These are phyloP conservation scores for Epichloe gansuensis DNA, from an alignment of 2,329 filamentous ascomycete genomes.

Conservation along the genomic window DNA sequence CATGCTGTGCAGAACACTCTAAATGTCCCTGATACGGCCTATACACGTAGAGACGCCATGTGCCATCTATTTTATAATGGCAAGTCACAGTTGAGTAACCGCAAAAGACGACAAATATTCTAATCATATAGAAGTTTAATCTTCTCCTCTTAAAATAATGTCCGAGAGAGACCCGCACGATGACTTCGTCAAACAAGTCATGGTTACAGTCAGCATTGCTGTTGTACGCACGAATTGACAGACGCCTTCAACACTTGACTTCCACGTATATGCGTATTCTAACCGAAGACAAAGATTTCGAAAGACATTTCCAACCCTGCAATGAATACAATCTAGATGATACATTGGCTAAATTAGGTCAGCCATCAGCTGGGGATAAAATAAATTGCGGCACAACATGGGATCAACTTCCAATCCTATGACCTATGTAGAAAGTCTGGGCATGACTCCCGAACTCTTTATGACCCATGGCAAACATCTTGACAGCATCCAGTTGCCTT, in stretches of 20 bases:
- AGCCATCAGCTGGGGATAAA: neutral
- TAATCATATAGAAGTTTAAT: slow-evolving; percentile 20
- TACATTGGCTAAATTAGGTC: neutral
- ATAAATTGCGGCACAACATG: neutral
- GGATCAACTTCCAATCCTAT: neutral
- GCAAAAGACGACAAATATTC: slow-evolving; percentile 13
- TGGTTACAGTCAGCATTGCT: slow-evolving; percentile 19
- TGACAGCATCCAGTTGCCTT: slow-evolving; percentile 8
- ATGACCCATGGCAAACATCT: slow-evolving; percentile 9
- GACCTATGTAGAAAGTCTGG: slow-evolving; percentile 6
- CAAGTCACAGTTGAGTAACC: slow-evolving; percentile 18
- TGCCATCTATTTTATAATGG: slow-evolving; percentile 22
- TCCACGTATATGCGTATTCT: no score
- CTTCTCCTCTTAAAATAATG: slow-evolving; percentile 18
- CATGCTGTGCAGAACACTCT: slow-evolving; percentile 15
- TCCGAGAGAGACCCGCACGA: slow-evolving; percentile 13
- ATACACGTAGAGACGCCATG: slow-evolving; percentile 21
- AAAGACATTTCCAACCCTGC: slow-evolving; percentile 18
- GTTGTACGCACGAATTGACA: slow-evolving; percentile 15
- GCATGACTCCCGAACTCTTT: slow-evolving; percentile 10
- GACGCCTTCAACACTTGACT: neutral
- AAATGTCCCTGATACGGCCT: slow-evolving; percentile 14
- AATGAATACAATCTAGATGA: slow-evolving; percentile 10
- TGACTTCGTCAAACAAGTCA: slow-evolving; percentile 17
- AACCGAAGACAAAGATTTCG: slow-evolving; percentile 9